Percentiles rank a stretch among this genome's conserved stretches.
phyloP scores from a whole-genome alignment of 2,329 filamentous ascomycete species.

The Aspergillus sp. region DNA sequence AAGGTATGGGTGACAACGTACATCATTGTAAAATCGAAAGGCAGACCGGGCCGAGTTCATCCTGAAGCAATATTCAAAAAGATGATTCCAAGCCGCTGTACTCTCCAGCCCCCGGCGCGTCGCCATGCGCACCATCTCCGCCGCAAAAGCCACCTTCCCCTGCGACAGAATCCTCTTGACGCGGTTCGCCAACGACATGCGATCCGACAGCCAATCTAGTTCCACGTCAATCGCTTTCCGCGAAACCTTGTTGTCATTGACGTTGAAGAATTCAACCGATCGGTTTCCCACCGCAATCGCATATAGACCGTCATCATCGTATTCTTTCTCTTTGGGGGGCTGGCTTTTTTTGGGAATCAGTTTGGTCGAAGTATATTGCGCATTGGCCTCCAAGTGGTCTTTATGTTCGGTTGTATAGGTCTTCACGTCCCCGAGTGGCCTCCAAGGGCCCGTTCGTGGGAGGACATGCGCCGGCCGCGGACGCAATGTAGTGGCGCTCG shows the following conservation, averaged over 20 bases:
- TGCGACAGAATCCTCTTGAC: conserved; percentile 61
- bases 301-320: background rate
- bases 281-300: background rate
- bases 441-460: background rate
- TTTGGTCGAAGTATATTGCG: background rate
- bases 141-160: conserved; percentile 64
- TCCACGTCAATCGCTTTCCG: conserved; percentile 47
- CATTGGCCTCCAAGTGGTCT: background rate
- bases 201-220: conserved; percentile 65
- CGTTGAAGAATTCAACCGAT: background rate
- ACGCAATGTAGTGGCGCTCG: background rate
- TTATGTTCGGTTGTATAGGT: background rate
- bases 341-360: background rate
- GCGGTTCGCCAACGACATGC: conserved; percentile 68
- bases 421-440: background rate
- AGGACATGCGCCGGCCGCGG: background rate
- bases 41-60: conserved; percentile 62
- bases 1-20: conserved; percentile 35
- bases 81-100: conserved; percentile 81
- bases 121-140: conserved; percentile 65
- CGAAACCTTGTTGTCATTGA: background rate
- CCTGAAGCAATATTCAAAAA: conserved; percentile 70
- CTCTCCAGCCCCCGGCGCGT: conserved; percentile 63
- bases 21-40: conserved; percentile 86
- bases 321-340: background rate